Evolutionary conservation across 1,284 basidiomycete genomes (phyloP).

Genomic region (Papiliotrema fonsecae): DNA sequence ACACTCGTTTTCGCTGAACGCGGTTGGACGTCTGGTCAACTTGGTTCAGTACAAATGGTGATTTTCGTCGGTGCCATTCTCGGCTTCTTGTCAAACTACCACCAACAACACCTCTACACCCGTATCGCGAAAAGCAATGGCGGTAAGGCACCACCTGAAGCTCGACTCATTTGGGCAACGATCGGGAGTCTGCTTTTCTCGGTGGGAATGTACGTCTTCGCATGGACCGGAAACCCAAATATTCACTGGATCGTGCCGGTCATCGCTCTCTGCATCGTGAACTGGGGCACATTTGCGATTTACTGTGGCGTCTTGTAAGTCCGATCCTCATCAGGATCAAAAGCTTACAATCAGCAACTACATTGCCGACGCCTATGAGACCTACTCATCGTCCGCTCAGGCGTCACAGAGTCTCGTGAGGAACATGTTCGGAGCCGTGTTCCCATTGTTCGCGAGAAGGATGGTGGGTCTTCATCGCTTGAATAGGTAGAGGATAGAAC

Average conservation of each 20-base stretch:
- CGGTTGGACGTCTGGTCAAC: constrained; percentile 33
- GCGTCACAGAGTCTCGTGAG: constrained; percentile 44
- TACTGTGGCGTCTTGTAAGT: constrained; percentile 42
- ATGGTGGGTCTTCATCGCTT: constrained; percentile 19
- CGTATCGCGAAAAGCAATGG: constrained; percentile 23
- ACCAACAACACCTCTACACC: constrained; percentile 36
- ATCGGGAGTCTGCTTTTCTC: constrained; percentile 43
- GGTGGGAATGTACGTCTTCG: constrained; percentile 29
- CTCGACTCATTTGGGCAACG: constrained; percentile 47
- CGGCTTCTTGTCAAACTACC: constrained; percentile 63
- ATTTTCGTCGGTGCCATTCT: constrained; percentile 60
- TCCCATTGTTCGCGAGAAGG: constrained; percentile 39
- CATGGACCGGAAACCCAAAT: constrained; percentile 39
- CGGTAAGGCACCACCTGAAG: constrained; percentile 49
- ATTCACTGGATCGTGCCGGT: constrained; percentile 38
- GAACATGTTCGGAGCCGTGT: constrained; percentile 36
- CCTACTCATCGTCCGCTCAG: constrained; percentile 46
- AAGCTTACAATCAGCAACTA: no score
- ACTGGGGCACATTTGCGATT: constrained; percentile 38
- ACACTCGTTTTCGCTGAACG: constrained; percentile 37
- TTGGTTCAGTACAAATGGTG: constrained; percentile 27
- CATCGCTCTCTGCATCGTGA: constrained; percentile 20
- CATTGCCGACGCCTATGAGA: constrained; percentile 43
- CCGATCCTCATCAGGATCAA: no score
- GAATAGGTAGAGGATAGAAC: background rate